Evolutionary conservation across 1,284 basidiomycete genomes (phyloP).

Genomic region (Vanrija sp.): DNA sequence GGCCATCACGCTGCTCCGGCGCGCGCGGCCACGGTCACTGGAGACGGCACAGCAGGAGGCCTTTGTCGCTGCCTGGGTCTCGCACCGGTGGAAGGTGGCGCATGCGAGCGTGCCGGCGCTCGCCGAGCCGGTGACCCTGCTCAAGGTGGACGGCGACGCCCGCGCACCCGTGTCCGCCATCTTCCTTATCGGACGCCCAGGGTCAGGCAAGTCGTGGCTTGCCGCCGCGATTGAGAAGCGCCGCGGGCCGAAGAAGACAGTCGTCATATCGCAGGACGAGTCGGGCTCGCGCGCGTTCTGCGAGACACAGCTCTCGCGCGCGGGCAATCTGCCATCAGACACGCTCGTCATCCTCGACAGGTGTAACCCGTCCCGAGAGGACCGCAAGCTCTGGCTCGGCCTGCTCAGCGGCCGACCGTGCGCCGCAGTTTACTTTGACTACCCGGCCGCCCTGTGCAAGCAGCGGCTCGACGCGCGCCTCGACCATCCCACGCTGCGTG

Average conservation of each 20-base stretch:
- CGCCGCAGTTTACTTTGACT: conserved; percentile 60
- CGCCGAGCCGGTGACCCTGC: conserved; percentile 5
- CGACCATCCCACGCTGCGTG: conserved; percentile 59
- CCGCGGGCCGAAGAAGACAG: conserved; percentile 50
- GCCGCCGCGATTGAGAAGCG: conserved; percentile 53
- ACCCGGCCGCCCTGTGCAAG: conserved; percentile 54
- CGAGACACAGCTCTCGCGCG: conserved; percentile 35
- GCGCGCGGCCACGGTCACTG: conserved; percentile 57
- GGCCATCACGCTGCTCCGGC: conserved; percentile 54
- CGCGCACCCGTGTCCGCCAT: conserved; percentile 24
- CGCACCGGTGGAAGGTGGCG: conserved; percentile 56
- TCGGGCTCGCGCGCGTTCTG: conserved; percentile 55
- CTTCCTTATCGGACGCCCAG: conserved; percentile 59
- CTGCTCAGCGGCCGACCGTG: conserved; percentile 52
- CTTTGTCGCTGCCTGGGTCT: conserved; percentile 59
- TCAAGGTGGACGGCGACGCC: conserved; percentile 53
- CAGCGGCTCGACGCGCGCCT: conserved; percentile 57
- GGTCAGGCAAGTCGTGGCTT: conserved; percentile 61
- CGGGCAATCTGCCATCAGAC: neutral
- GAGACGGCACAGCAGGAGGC: conserved; percentile 58
- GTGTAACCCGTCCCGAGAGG: conserved; percentile 55
- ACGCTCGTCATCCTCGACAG: conserved; percentile 56
- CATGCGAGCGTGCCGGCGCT: neutral
- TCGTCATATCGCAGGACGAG: conserved; percentile 58
- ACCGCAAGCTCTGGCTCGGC: conserved; percentile 55